Evolutionary conservation across 352 stramenopile species (phyloP), one percentile per base, ranked within the genome.

Genomic region (Globisporangium nagaii): DNA sequence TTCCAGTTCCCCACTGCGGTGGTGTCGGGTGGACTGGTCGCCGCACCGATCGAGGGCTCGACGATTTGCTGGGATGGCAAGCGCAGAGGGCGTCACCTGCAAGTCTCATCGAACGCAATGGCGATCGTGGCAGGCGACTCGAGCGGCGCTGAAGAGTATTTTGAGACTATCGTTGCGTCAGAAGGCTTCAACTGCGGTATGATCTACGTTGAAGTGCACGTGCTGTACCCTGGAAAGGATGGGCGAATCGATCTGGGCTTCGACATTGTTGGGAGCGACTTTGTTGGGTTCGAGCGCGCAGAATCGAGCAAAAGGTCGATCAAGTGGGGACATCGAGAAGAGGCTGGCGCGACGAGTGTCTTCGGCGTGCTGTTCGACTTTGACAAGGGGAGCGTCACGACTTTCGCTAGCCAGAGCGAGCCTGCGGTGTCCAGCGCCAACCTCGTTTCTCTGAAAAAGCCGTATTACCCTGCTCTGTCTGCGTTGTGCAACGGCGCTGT

Each of bases 361-460:
- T 73, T 95, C n/a, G 84, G 84, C 1, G 65, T 88, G 28, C 66
- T 92, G 11, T 92, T 89, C 62, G 82, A 95, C 61, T 90, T 95
- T 35, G 66, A 74, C 28, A 84, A 79, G 28, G 62, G 66, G 0
- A 78, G 62, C 17, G 45, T 84, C 25, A 88, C 75, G 0, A 52
- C 88, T 20, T 89, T 76, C 48, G 66, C 79, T 0, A 71, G 75
- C 17, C 57, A 58, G n/a, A 61, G 57, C 1, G 73, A 90, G 13
- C 71, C 79, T 15, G 25, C 76, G 17, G 62, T 65, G 2, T 66
- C 58, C 12, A 55, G 60, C 3, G 40, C 86, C 19, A 70, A 85
- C 28, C 1, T 75, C 1, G 46, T 56, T 2, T 54, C 35, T 0
- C 24, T 78, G n/a, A 72, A 57, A 45, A 68, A 66, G 1, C 74